phyloP scores from a whole-genome alignment of 495 filamentous ascomycete genomes.

The Opeltia flavorubescens region DNA sequence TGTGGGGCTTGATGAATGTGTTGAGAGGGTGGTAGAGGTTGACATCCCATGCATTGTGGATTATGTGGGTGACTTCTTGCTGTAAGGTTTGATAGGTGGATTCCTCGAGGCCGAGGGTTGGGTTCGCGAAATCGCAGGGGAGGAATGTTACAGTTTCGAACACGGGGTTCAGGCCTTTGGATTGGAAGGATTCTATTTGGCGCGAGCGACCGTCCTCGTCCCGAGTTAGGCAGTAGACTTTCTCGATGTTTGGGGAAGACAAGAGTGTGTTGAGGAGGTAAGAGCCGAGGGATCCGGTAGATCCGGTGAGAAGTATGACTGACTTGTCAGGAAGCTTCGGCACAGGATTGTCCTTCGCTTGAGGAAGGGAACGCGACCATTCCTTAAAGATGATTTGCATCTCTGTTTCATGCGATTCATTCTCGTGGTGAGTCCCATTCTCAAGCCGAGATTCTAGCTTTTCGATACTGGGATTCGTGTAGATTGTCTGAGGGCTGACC shows the following conservation, averaged over 20 bases:
- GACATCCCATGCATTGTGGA: constrained; percentile 33
- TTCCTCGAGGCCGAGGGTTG: constrained; percentile 12
- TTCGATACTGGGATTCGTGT: not conserved
- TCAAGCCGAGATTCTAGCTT: not conserved
- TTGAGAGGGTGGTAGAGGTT: constrained; percentile 29
- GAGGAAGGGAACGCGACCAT: not conserved
- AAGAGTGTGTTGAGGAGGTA: constrained; percentile 22
- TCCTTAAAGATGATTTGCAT: not conserved
- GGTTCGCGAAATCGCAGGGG: constrained; percentile 9
- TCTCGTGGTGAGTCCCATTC: not conserved
- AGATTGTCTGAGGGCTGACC: not conserved
- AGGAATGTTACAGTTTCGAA: constrained; percentile 13
- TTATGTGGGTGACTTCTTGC: constrained; percentile 16
- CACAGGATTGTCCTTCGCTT: not conserved
- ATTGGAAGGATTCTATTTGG: not conserved
- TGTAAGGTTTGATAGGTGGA: constrained; percentile 9
- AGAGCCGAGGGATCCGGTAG: constrained; percentile 25
- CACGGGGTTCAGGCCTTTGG: not conserved
- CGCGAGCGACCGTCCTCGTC: constrained; percentile 16
- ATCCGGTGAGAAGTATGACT: constrained; percentile 24
- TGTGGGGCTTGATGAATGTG: constrained; percentile 20
- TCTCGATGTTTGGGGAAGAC: constrained; percentile 8
- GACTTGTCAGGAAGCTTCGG: not conserved
- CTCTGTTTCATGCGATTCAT: not conserved
- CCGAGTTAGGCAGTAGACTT: constrained; percentile 24